Evolutionary conservation across 2,329 filamentous ascomycete species (phyloP), one percentile per base, ranked within the genome.

Genomic region (Dactylellina parvicollis): DNA sequence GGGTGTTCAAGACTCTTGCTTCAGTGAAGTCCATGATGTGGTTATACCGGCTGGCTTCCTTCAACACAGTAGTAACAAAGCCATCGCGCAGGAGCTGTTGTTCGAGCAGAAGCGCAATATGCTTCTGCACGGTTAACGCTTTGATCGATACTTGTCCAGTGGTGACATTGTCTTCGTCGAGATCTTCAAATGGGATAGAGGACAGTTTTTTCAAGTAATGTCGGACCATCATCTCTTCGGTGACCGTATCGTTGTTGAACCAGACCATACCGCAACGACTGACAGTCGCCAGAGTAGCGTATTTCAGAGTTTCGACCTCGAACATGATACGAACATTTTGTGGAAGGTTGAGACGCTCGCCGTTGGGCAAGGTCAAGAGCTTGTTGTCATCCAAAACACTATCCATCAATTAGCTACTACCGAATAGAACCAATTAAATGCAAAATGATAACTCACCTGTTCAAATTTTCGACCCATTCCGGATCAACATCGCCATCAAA

Each of bases 181-280:
- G 84, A 77, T 99, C 95, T 78, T 99, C 95, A 78, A 99, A 97
- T 0, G 91, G 88, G 65, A 92, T 89, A 2, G 88, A 90, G 77
- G 90, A 89, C 38, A 99, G 87, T 49, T 89, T 88, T 73, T 95
- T 88, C 57, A 99, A 86, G 79, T 99, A 97, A 81, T 98, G 92
- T 75, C 88, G 85, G 40, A 98, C 90, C 88, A 98, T 91, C 90
- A 99, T 96, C 76, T 86, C 87, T 0, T 94, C 87, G 30, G 92
- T 94, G 40, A 99, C 94, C 26, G 93, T 98, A 79, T 99, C 96
- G 78, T 97, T 94, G 80, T 92, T 99, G 83, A 98, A 99, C 95
- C 95, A 99, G 12, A 99, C 96, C 95, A 99, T 99, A 85, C 95
- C 95, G 80, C 95, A 99, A 83, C 95, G 92, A 88, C 91, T 96